phyloP scores from a whole-genome alignment of 2,329 filamentous ascomycete genomes.

The Helotiales sp. region DNA sequence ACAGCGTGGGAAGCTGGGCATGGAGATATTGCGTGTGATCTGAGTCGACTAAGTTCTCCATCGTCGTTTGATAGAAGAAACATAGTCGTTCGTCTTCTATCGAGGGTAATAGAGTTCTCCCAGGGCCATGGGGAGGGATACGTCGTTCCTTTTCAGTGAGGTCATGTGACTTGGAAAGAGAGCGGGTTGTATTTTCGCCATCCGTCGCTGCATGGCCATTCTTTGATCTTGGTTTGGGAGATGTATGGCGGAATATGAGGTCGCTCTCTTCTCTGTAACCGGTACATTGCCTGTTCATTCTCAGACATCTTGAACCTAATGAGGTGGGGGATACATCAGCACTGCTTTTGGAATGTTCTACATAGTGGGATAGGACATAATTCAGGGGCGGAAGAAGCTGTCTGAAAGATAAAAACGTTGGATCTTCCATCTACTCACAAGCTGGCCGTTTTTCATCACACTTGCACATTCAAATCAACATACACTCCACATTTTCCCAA shows the following conservation, averaged over 20 bases:
- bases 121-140: not conserved
- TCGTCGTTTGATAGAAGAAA: slow-evolving; percentile 22
- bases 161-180: not conserved
- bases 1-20: slow-evolving; percentile 22
- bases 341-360: too few relatives aligned
- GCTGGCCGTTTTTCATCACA: slow-evolving; percentile 27
- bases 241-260: slow-evolving; percentile 22
- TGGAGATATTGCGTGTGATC: slow-evolving; percentile 28
- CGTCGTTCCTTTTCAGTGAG: not conserved
- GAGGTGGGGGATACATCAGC: too few relatives aligned
- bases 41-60: slow-evolving; percentile 14
- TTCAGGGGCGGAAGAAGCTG: too few relatives aligned
- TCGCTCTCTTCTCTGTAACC: slow-evolving; percentile 27
- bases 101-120: slow-evolving; percentile 11
- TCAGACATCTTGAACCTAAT: slow-evolving; percentile 23
- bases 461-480: slow-evolving; percentile 5
- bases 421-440: too few relatives aligned
- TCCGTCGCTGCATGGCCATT: not conserved
- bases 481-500: not conserved
- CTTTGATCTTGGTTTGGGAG: not conserved
- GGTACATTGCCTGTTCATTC: slow-evolving; percentile 17
- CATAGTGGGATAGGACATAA: too few relatives aligned
- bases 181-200: too few relatives aligned
- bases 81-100: slow-evolving; percentile 14
- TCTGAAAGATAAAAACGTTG: too few relatives aligned